Conservation (phyloP, 495 filamentous ascomycete species). For the Lichenothelia convexa region DNA sequence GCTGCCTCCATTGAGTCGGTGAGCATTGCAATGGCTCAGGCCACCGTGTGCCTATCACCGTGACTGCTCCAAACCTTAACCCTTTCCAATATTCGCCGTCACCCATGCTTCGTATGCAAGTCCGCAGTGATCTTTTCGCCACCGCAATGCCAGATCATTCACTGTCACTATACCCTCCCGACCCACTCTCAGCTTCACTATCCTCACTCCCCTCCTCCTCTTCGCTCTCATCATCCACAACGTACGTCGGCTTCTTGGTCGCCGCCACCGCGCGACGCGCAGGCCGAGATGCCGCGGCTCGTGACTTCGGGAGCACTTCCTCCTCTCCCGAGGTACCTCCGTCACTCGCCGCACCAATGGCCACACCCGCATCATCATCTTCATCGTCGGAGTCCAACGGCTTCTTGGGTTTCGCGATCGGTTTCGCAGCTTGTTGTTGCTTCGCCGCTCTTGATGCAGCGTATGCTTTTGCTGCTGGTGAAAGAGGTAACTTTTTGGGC, state of each 20-base stretch:
- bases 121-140: too few species aligned
- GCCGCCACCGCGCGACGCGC: slow-evolving; percentile 33
- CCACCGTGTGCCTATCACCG: too few species aligned
- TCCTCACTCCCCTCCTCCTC: slow-evolving; percentile 20
- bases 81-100: too few species aligned
- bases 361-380: slow-evolving; percentile 27
- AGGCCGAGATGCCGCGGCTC: slow-evolving; percentile 28
- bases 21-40: too few species aligned
- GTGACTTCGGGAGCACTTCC: slow-evolving; percentile 19
- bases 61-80: too few species aligned
- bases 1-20: too few species aligned
- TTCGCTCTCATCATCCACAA: slow-evolving; percentile 33
- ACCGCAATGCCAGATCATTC: not conserved
- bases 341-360: slow-evolving; percentile 38
- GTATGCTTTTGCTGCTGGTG: slow-evolving; percentile 69
- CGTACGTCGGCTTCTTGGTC: slow-evolving; percentile 33
- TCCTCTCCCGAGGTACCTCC: slow-evolving; percentile 22
- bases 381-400: slow-evolving; percentile 7
- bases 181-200: slow-evolving; percentile 14
- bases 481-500: slow-evolving; percentile 34
- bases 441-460: slow-evolving; percentile 50
- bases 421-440: slow-evolving; percentile 10
- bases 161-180: slow-evolving; percentile 7
- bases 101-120: too few species aligned
- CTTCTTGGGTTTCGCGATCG: slow-evolving; percentile 24